These are phyloP conservation scores for Trichomonascus vanleenenianus DNA, from an alignment of 805 yeast species.

Conservation along the genomic window DNA sequence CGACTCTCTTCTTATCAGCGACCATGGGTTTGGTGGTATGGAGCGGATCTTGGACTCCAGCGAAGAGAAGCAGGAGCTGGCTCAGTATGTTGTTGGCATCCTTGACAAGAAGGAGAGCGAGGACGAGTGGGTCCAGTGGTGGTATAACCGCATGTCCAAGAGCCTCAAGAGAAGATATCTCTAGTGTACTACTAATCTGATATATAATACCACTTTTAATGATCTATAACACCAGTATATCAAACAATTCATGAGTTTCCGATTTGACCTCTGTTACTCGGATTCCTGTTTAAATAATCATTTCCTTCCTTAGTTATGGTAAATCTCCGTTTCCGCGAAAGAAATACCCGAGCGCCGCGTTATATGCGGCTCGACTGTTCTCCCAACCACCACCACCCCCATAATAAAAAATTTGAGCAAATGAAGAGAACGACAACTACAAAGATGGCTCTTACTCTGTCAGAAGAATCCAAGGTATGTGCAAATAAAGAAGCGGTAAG, in stretches of 20 bases:
- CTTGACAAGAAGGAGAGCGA: background rate
- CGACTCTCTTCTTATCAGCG: constrained; percentile 15
- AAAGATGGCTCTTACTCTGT: constrained; percentile 9
- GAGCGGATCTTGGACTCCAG: background rate
- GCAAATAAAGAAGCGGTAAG: no score
- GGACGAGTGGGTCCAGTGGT: background rate
- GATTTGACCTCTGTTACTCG: no score
- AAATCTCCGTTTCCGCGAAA: no score
- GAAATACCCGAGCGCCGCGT: no score
- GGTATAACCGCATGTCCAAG: constrained; percentile 1
- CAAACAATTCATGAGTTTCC: no score
- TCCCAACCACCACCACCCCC: background rate
- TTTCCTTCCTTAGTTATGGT: no score
- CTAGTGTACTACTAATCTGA: background rate
- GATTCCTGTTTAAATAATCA: no score
- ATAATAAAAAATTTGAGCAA: background rate
- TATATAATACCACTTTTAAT: background rate
- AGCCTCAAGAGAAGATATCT: background rate
- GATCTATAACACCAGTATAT: no score
- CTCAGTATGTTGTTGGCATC: no score
- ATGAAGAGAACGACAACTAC: no score
- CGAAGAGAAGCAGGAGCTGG: background rate
- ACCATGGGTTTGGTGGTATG: constrained; percentile 23
- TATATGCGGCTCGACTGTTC: no score
- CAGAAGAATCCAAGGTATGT: constrained; percentile 35